Base-by-base conservation (phyloP, 345 rosid genomes). In the Murraya koenigii region DNA sequence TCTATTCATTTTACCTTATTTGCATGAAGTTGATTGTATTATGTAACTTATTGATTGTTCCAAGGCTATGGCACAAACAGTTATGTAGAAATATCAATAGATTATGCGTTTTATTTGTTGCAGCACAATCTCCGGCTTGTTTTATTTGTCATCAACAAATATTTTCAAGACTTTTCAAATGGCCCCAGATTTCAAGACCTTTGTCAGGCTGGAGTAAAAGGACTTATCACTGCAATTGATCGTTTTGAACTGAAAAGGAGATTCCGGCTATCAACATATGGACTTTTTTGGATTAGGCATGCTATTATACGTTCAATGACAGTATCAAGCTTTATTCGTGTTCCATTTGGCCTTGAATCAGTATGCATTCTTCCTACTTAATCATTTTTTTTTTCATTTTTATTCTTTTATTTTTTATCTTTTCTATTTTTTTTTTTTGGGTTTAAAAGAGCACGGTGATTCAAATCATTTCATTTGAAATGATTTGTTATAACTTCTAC, bases 121-220 rank as follows among this genome's bases (percentile, higher is more conserved):
- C 98, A 96, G 99, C 98, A 92, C 85, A 96, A 96, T 88, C 98
- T 96, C 73, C 91, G 99, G 59, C 94, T 96, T 62, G 91, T 96
- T 17, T 76, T 96, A 85, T 96, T 93, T 79, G 93, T 86, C 54
- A 94, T 94, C 82, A 96, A 92, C 80, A 94, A 91, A 82, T 88
- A 94, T 64, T 96, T 96, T 80, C 94, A 92, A 82, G 97, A 94
- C 79, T 89, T 88, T 71, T 86, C 92, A 75, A 91, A 88, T 26
- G 90, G 95, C 33, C 89, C 97, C 6, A 92, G 77, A 71, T 96
- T 94, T 63, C 97, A 92, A 84, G 99, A 96, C 84, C 90, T 96
- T 77, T 96, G 99, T 85, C 99, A 96, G 85, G 98, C 97, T 13
- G 99, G 99, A 65, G 91, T 89, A 65, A 91, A 76, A 83, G 99